Conservation (phyloP, 768 basidiomycete genomes). For the Mycena pura region DNA sequence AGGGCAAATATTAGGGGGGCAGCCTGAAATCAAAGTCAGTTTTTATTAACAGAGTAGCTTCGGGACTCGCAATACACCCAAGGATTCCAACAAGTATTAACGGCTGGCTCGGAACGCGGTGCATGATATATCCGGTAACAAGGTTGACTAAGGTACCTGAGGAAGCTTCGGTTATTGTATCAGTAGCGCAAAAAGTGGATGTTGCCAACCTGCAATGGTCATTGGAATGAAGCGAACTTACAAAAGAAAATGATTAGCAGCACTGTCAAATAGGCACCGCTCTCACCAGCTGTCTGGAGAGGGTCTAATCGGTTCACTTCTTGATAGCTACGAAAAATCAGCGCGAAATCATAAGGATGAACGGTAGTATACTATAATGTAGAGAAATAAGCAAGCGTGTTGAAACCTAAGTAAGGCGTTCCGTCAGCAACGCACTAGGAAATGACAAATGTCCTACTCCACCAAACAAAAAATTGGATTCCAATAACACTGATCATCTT, state of each 20-base stretch:
- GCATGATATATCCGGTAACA: constrained; percentile 30
- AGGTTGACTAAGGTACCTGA: constrained; percentile 30
- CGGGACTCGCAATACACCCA: constrained; percentile 32
- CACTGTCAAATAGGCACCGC: background rate
- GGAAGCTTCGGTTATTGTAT: background rate
- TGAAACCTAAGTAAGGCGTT: constrained; percentile 37
- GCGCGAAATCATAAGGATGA: background rate
- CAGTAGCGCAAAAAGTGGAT: background rate
- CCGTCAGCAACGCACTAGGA: background rate
- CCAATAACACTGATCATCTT: constrained; percentile 37
- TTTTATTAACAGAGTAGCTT: background rate
- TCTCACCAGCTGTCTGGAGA: constrained; percentile 35
- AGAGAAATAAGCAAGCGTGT: constrained; percentile 38
- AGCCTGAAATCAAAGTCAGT: constrained; percentile 24
- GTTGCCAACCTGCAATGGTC: constrained; percentile 32
- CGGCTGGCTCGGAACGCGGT: constrained; percentile 35
- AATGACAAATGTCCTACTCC: background rate
- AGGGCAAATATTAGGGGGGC: constrained; percentile 40
- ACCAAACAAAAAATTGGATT: constrained; percentile 41
- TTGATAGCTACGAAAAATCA: constrained; percentile 33
- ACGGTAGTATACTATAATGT: constrained; percentile 34
- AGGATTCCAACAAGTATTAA: constrained; percentile 38
- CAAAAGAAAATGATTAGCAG: background rate
- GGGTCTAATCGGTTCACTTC: constrained; percentile 37
- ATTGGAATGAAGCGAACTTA: constrained; percentile 39